These are phyloP conservation scores for Aulographum hederae DNA, from an alignment of 2,329 filamentous ascomycete genomes.

Conservation along the genomic window DNA sequence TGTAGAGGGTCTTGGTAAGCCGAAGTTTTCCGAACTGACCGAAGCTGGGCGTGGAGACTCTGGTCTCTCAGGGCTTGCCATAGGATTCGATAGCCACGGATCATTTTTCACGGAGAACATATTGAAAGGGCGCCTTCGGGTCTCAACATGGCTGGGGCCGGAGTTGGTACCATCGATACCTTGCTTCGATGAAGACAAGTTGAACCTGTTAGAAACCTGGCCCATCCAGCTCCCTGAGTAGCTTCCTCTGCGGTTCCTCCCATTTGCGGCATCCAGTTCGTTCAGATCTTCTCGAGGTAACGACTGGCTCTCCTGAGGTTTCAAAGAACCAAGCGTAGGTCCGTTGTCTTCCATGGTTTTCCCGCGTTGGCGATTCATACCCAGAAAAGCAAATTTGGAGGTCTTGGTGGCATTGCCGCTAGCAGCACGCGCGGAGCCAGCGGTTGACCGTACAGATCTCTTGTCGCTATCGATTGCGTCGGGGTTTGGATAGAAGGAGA, in stretches of 20 bases:
- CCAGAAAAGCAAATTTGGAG: conserved; percentile 38
- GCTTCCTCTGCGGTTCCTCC: conserved; percentile 35
- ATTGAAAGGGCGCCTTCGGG: conserved; percentile 28
- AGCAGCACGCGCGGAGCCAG: conserved; percentile 29
- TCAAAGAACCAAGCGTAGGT: conserved; percentile 49
- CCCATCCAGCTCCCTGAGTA: too few relatives aligned
- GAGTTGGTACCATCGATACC: too few relatives aligned
- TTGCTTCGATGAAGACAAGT: too few relatives aligned
- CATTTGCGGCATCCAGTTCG: conserved; percentile 27
- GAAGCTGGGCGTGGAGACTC: conserved; percentile 42
- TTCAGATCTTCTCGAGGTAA: conserved; percentile 41
- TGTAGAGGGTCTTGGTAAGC: conserved; percentile 18
- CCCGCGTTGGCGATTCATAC: conserved; percentile 40
- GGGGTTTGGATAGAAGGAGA: conserved; percentile 19
- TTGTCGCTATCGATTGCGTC: conserved; percentile 24
- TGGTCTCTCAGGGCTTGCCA: conserved; percentile 6
- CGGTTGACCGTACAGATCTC: conserved; percentile 27
- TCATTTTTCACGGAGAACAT: conserved; percentile 34
- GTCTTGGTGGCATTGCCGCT: conserved; percentile 20
- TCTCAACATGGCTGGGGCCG: too few relatives aligned
- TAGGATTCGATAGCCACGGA: conserved; percentile 17
- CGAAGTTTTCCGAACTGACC: conserved; percentile 29
- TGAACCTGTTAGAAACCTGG: too few relatives aligned
- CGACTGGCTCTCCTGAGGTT: conserved; percentile 57
- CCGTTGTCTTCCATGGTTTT: conserved; percentile 45